phyloP scores from a whole-genome alignment of 2,329 filamentous ascomycete genomes.

The Malbranchea cinnamomea region DNA sequence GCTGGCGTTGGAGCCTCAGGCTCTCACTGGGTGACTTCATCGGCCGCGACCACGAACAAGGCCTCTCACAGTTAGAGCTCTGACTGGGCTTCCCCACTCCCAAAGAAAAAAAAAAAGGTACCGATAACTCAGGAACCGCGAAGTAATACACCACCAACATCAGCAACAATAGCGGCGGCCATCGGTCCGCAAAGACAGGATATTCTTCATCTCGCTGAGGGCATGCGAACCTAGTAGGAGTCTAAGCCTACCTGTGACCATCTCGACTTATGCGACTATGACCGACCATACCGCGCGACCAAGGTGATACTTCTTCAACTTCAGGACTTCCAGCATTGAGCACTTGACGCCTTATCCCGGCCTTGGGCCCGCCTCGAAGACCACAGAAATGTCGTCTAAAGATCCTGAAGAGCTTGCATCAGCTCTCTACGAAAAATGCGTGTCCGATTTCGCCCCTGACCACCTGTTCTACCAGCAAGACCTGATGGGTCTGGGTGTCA shows the following conservation, averaged over 20 bases:
- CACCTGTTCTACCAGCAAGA: slow-evolving; percentile 34
- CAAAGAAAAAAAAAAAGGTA: slow-evolving; percentile 3
- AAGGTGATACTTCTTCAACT: slow-evolving; percentile 15
- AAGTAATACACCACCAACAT: no score
- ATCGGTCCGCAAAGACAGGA: no score
- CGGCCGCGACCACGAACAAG: slow-evolving; percentile 2
- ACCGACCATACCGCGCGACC: slow-evolving; percentile 14
- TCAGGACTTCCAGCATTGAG: slow-evolving; percentile 1
- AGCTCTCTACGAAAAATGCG: slow-evolving; percentile 31
- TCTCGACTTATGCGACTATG: no score
- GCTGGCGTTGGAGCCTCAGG: no score
- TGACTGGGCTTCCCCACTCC: slow-evolving; percentile 6
- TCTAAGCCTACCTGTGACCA: no score
- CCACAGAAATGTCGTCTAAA: slow-evolving; percentile 11
- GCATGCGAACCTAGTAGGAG: no score
- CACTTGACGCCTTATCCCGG: slow-evolving; percentile 16
- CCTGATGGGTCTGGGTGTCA: slow-evolving; percentile 26
- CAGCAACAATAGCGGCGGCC: no score
- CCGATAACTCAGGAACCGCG: no score
- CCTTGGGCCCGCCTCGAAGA: slow-evolving; percentile 14
- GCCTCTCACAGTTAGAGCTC: slow-evolving; percentile 2
- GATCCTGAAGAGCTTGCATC: slow-evolving; percentile 26
- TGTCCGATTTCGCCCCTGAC: slow-evolving; percentile 24
- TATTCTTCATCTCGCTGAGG: no score
- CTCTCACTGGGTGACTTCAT: slow-evolving; percentile 6